Conservation (phyloP, 1,284 basidiomycete species). For the Papiliotrema nemorosa region DNA sequence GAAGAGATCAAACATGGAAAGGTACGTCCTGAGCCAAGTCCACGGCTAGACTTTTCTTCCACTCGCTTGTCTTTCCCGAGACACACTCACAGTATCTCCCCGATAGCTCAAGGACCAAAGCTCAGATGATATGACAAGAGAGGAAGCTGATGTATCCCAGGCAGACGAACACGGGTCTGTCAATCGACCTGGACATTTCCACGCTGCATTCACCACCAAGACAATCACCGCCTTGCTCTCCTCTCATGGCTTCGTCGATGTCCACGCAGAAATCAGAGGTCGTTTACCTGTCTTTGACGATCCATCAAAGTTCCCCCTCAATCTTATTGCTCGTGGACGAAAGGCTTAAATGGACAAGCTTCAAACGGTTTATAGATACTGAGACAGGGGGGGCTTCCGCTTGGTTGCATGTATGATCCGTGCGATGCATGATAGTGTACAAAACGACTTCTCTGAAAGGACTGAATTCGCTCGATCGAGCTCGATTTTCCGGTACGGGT, state of each 20-base stretch:
- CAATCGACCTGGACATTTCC: constrained; percentile 27
- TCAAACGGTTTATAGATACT: too few species aligned
- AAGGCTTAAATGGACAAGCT: constrained; percentile 7
- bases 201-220: constrained; percentile 16
- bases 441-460: neutral
- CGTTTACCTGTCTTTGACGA: constrained; percentile 23
- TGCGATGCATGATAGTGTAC: constrained; percentile 1
- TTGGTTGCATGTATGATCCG: too few species aligned
- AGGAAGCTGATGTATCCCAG: constrained; percentile 7
- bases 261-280: constrained; percentile 21
- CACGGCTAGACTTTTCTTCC: too few species aligned
- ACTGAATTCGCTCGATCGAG: neutral
- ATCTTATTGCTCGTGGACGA: constrained; percentile 21
- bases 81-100: neutral
- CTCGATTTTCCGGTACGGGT: too few species aligned
- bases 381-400: too few species aligned
- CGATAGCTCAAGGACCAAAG: too few species aligned
- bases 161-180: constrained; percentile 12
- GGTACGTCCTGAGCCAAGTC: too few species aligned
- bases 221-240: constrained; percentile 17
- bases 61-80: neutral
- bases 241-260: constrained; percentile 24
- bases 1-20: constrained; percentile 1
- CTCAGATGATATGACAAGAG: neutral
- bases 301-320: constrained; percentile 9